phyloP scores from a whole-genome alignment of 2,329 filamentous ascomycete genomes.

The Cercospora sp. region DNA sequence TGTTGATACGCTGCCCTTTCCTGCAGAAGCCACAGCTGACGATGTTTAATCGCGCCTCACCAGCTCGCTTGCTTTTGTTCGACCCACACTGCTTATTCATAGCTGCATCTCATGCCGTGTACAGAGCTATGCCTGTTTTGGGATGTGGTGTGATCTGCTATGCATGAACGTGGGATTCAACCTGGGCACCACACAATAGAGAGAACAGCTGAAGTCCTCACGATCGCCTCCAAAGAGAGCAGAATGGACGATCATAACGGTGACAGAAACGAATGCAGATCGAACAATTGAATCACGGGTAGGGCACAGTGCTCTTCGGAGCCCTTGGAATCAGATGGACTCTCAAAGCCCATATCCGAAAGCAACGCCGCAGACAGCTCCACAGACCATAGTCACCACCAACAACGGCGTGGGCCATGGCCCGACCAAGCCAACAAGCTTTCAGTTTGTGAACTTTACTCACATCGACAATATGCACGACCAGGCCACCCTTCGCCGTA shows the following conservation, averaged over 20 bases:
- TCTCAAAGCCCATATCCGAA: not conserved
- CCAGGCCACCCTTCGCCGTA: constrained; percentile 6
- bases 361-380: not conserved
- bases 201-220: not conserved
- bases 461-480: constrained; percentile 8
- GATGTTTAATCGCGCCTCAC: not conserved
- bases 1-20: not conserved
- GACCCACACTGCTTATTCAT: not conserved
- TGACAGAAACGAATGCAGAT: not conserved
- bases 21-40: not conserved
- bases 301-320: not conserved
- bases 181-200: not conserved
- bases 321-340: not conserved
- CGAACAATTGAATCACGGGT: not conserved
- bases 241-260: not conserved
- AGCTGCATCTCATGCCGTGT: not conserved
- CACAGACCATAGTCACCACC: not conserved
- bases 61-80: not conserved
- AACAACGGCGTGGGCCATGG: not conserved
- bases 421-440: constrained; percentile 7
- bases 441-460: constrained; percentile 15
- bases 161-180: not conserved
- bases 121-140: not conserved
- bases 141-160: not conserved
- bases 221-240: not conserved